Percentiles rank a stretch among this genome's conserved stretches.
Conservation (phyloP, 2,329 filamentous ascomycete genomes). For the Ascochyta pisi region DNA sequence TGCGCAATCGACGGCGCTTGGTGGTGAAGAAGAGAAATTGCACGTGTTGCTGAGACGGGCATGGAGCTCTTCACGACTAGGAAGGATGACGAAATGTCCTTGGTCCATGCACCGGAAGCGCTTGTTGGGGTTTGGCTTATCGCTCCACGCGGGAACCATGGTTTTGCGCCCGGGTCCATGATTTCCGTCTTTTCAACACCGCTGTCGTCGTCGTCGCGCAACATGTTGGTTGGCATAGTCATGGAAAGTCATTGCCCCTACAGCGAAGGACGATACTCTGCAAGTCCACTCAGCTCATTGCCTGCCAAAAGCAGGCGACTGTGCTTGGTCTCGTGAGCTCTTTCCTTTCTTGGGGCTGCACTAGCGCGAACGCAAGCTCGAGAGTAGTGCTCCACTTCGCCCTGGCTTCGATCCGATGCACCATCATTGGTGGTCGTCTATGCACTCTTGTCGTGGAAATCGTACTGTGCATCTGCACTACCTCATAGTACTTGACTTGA, state of each 20-base stretch:
- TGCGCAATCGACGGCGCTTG: not conserved
- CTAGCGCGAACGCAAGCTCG: too few species aligned
- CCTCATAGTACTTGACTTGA: too few species aligned
- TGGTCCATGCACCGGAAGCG: not conserved
- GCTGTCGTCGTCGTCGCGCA: not conserved
- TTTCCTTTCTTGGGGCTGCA: too few species aligned
- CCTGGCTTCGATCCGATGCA: too few species aligned
- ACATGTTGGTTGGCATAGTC: not conserved
- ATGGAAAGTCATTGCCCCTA: fast-evolving
- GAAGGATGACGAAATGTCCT: not conserved
- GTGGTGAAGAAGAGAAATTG: not conserved
- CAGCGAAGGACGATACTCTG: not conserved
- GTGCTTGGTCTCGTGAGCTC: too few species aligned
- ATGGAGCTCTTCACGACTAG: conserved; percentile 15
- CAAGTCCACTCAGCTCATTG: not conserved
- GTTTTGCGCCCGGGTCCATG: not conserved
- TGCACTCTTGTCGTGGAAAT: too few species aligned
- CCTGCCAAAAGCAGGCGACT: not conserved
- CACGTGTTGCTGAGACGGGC: conserved; percentile 5
- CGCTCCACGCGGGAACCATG: conserved; percentile 15
- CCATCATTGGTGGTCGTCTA: too few species aligned
- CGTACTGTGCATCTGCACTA: not conserved
- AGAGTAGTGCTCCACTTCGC: too few species aligned
- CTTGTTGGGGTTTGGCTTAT: conserved; percentile 8
- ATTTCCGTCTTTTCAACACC: not conserved